A percentile compares a stretch with the other conserved stretches of the same genome.
Conservation (phyloP, 2,329 filamentous ascomycete species). For the Ophiostoma perfectum region DNA sequence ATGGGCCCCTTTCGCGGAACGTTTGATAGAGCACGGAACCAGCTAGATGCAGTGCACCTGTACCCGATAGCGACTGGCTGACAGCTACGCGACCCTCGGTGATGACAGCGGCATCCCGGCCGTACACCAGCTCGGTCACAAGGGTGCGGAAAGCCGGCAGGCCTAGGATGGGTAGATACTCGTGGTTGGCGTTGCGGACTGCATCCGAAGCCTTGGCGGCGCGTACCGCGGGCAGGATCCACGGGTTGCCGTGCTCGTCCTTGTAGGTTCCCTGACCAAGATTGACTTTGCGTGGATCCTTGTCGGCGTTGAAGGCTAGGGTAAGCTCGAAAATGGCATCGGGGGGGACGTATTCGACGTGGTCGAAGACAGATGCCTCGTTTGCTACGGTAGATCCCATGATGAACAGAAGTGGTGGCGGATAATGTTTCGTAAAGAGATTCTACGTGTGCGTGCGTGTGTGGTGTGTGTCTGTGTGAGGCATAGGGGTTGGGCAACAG, state of each 20-base stretch:
- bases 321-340: conserved; percentile 93
- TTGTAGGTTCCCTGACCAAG: conserved; percentile 90
- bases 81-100: conserved; percentile 74
- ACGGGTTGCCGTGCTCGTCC: conserved; percentile 92
- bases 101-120: conserved; percentile 72
- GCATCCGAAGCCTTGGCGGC: too few relatives aligned
- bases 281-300: conserved; percentile 77
- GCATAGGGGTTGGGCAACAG: too few relatives aligned
- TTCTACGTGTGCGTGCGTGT: too few relatives aligned
- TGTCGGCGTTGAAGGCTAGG: conserved; percentile 78
- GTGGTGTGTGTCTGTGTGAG: too few relatives aligned
- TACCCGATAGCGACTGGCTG: conserved; percentile 94
- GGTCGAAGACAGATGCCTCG: conserved; percentile 41
- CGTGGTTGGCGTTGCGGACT: conserved; percentile 71
- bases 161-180: conserved; percentile 95
- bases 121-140: conserved; percentile 84
- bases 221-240: conserved; percentile 64
- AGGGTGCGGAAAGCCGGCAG: conserved; percentile 79
- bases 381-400: conserved; percentile 40
- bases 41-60: conserved; percentile 87
- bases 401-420: conserved; percentile 39
- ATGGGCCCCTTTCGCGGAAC: conserved; percentile 51
- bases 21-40: conserved; percentile 91
- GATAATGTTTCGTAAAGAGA: too few relatives aligned
- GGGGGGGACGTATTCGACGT: conserved; percentile 85